Evolutionary conservation across 2,329 filamentous ascomycete genomes (phyloP).

Genomic region (Colletotrichum musicola): DNA sequence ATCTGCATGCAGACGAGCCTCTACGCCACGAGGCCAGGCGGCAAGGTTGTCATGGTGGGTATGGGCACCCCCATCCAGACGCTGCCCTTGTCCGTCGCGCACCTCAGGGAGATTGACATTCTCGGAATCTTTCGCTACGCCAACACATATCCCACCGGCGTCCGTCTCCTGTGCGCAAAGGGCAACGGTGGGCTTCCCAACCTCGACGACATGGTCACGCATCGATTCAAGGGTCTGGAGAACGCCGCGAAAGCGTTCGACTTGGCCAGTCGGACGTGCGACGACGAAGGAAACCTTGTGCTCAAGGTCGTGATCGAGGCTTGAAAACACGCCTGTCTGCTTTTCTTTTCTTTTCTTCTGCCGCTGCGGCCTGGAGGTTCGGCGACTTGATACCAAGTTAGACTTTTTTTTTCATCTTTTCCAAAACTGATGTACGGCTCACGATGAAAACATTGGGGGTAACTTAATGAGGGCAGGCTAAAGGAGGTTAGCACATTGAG

Average conservation of each 20-base stretch:
- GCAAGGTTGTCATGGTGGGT: slow-evolving; percentile 80
- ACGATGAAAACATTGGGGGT: background rate
- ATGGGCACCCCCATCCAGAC: slow-evolving; percentile 85
- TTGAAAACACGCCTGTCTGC: slow-evolving; percentile 45
- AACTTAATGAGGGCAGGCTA: background rate
- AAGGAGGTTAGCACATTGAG: too few relatives aligned
- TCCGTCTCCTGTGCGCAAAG: slow-evolving; percentile 68
- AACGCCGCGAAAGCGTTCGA: slow-evolving; percentile 75
- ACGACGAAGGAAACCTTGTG: slow-evolving; percentile 76
- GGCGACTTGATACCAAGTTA: background rate
- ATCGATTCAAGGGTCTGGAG: slow-evolving; percentile 75
- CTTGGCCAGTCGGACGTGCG: slow-evolving; percentile 76
- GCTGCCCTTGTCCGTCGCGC: slow-evolving; percentile 78
- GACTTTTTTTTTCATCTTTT: too few relatives aligned
- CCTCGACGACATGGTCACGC: slow-evolving; percentile 79
- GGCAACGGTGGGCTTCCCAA: slow-evolving; percentile 64
- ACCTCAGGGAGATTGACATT: slow-evolving; percentile 81
- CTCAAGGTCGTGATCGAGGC: slow-evolving; percentile 78
- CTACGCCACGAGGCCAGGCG: slow-evolving; percentile 77
- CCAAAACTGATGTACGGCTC: too few relatives aligned
- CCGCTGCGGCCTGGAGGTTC: background rate
- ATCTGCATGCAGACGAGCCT: slow-evolving; percentile 81
- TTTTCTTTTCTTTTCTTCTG: background rate
- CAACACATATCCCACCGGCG: slow-evolving; percentile 80
- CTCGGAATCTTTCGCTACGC: slow-evolving; percentile 81